Base-by-base conservation (phyloP, 2,329 filamentous ascomycete genomes). In the Aspergillus sp. region DNA sequence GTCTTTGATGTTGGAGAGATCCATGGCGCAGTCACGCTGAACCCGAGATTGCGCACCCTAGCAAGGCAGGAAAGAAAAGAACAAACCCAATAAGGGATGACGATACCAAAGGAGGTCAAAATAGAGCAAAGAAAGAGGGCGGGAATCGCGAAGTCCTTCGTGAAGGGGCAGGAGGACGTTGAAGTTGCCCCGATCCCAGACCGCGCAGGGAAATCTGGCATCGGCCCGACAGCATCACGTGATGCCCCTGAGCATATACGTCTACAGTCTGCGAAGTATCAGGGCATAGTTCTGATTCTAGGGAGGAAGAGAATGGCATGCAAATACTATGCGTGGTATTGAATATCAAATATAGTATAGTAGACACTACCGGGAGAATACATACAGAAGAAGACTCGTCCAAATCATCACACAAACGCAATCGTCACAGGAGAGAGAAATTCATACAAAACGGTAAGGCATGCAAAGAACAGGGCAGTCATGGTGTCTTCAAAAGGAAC, bases 1-100 rank as follows among this genome's bases (percentile, higher is more conserved):
- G 60, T 88, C 87, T 69, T 87, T 91, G 46, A 96, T 70, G 63
- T 78, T 87, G 71, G 83, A 85, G 67, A 94, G 78, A 77, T 96
- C 88, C 89, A 94, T 94, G 59, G 65, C 73, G 58, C 47, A 48
- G 27, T 19, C 19, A 19, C 19, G 19, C 19, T 19, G 19, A 19
- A 19, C 19, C 19, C 19, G 19, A 19, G 19, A 19, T 19, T 19
- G 19, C 19, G 19, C 19, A 19, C 19, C 19, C 19, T 19, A 19
- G 19, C 19, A 19, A 19, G 19, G 19, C 19, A 19, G 19, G 19
- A 19, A 19, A 19, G 19, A 27, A 45, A 35, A 8, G 44, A 41
- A 44, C 28, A 33, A 44, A 9, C 10, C 29, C 27, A 27, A n/a
- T 28, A 32, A 32, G 30, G 30, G 8, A 32, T 32, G 19, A 19